Percentiles rank a stretch among this genome's conserved stretches.
phyloP scores from a whole-genome alignment of 768 basidiomycete genomes.

The Pulveroboletus ravenelii region DNA sequence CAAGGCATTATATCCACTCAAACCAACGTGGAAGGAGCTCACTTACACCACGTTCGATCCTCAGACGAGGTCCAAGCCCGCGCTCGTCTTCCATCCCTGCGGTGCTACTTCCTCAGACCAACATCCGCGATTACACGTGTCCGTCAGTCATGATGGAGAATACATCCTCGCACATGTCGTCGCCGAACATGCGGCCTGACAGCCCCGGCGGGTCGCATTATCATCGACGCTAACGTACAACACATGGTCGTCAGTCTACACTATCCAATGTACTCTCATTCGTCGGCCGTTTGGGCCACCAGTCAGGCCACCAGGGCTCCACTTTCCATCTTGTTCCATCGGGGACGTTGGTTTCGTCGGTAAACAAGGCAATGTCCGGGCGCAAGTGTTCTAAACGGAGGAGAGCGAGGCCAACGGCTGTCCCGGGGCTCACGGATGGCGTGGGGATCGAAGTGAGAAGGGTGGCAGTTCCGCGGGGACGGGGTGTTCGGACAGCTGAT shows the following conservation, averaged over 20 bases:
- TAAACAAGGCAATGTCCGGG: slow-evolving; percentile 18
- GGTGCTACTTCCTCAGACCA: neutral
- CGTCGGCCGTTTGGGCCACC: slow-evolving; percentile 45
- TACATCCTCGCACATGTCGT: slow-evolving; percentile 68
- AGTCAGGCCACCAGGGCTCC: slow-evolving; percentile 65
- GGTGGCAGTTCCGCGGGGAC: slow-evolving; percentile 71
- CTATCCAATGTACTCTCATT: slow-evolving; percentile 15
- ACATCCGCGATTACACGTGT: slow-evolving; percentile 48
- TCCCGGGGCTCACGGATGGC: slow-evolving; percentile 15
- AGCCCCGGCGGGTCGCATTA: neutral
- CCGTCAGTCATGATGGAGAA: slow-evolving; percentile 80
- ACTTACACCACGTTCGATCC: slow-evolving; percentile 40
- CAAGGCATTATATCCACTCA: slow-evolving; percentile 73
- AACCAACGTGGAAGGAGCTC: slow-evolving; percentile 73
- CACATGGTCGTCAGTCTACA: slow-evolving; percentile 11
- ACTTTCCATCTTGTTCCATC: slow-evolving; percentile 36
- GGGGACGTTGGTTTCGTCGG: slow-evolving; percentile 6
- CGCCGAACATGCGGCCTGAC: slow-evolving; percentile 38
- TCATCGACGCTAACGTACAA: slow-evolving; percentile 1
- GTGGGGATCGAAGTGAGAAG: slow-evolving; percentile 53
- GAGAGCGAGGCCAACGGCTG: slow-evolving; percentile 69
- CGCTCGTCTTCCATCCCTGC: slow-evolving; percentile 29
- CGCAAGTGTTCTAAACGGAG: slow-evolving; percentile 68
- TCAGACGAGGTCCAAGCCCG: slow-evolving; percentile 38
- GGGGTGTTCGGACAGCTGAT: slow-evolving; percentile 36